Base-by-base conservation (phyloP, 306 rosid genomes). In the Corylus americana region DNA sequence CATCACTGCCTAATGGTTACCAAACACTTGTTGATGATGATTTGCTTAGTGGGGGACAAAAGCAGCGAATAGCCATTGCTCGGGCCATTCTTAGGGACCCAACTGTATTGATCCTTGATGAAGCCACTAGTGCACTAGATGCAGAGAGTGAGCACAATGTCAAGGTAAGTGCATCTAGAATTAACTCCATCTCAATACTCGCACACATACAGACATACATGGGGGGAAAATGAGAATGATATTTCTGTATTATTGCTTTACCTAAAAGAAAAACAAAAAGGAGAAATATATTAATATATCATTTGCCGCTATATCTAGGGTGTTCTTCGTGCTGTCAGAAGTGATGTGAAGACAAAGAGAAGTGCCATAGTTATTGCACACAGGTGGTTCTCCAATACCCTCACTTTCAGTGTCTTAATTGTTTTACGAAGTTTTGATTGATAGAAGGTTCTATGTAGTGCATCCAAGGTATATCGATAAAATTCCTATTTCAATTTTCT, bases 41-140 rank as follows among this genome's bases (percentile, higher is more conserved):
- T 90, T 89, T 95, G 64, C 89, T 95, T 75, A 95, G 98, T 79
- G 98, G 98, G 16, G 98, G 98, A 66, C 98, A 95, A 84, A 95
- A 91, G 89, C 98, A 95, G 74, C 87, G 98, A 81, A 91, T 95
- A 54, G 98, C 98, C 70, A 95, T 95, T 62, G 98, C 98, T 13
- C 87, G 98, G 69, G 98, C 98, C 54, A 84, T 95, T 77, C 90
- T 95, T 81, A 90, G 98, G 86, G 98, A 95, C 80, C 98, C 98
- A 31, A 81, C 92, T 42, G 63, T 95, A 78, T 87, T 95, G 90
- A 89, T 95, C 88, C 96, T 95, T 79, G 98, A 95, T 81, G 98
- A 95, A 86, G 98, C 97, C 75, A 95, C 97, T 49, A 95, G 98
- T 74, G 98, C 98, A 4, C 86, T 92, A 35, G 98, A 95, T 88